Evolutionary conservation across 2,329 filamentous ascomycete genomes (phyloP).

Genomic region (Epichloe gansuensis): DNA sequence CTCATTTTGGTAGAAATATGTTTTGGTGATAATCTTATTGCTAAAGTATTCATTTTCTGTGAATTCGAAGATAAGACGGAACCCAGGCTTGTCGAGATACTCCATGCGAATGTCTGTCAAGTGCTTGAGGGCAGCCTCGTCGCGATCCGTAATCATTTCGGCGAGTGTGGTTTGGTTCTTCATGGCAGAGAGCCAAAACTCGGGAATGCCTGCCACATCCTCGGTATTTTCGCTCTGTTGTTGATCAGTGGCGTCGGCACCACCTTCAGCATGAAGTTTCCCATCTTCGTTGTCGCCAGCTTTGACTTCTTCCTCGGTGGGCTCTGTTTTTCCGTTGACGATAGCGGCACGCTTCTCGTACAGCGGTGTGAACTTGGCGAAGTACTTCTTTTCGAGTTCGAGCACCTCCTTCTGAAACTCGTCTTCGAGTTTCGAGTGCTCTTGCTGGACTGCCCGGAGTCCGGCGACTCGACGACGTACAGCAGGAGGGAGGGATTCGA

Average conservation of each 20-base stretch:
- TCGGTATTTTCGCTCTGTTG: conserved; percentile 45
- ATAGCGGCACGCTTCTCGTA: conserved; percentile 93
- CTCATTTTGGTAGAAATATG: conserved; percentile 98
- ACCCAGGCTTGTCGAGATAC: conserved; percentile 95
- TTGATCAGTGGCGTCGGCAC: conserved; percentile 42
- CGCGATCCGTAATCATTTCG: conserved; percentile 97
- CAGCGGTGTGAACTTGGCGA: conserved; percentile 93
- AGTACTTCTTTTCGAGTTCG: conserved; percentile 98
- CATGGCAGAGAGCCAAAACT: conserved; percentile 99
- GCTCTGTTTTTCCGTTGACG: conserved; percentile 77
- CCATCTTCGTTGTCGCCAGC: conserved; percentile 71
- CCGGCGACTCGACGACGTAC: conserved; percentile 91
- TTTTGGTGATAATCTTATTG: conserved; percentile 96
- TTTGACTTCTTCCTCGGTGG: conserved; percentile 75
- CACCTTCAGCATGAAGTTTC: conserved; percentile 56
- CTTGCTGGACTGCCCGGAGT: conserved; percentile 95
- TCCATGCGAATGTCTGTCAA: conserved; percentile 95
- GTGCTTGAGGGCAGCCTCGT: conserved; percentile 85
- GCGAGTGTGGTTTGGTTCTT: conserved; percentile 97
- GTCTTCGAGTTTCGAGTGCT: conserved; percentile 95
- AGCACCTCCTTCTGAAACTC: conserved; percentile 98
- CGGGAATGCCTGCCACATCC: conserved; percentile 69
- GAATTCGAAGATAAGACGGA: conserved; percentile 97
- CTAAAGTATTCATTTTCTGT: conserved; percentile 90
- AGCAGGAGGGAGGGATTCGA: conserved; percentile 81